Conservation (phyloP, 1,284 basidiomycete genomes). For the Cryptococcus wingfieldii region DNA sequence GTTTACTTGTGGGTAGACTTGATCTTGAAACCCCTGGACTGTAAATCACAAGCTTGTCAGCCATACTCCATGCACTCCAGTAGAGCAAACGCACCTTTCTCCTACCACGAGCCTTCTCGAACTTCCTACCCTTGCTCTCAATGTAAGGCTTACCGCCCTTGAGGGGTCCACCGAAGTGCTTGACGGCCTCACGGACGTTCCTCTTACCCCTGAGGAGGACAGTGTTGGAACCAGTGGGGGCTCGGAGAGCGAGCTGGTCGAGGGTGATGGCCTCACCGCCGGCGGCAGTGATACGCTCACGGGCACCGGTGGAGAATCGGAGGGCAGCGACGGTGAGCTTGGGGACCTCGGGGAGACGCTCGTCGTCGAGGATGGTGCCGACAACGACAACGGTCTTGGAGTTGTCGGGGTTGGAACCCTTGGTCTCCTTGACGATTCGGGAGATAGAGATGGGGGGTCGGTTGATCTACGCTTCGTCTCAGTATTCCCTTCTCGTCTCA, state of each 20-base stretch:
- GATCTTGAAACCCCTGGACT: conserved; percentile 51
- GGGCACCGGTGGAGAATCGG: conserved; percentile 87
- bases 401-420: conserved; percentile 62
- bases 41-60: neutral
- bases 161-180: conserved; percentile 75
- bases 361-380: conserved; percentile 93
- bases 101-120: conserved; percentile 74
- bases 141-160: conserved; percentile 56
- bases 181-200: conserved; percentile 88
- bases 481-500: neutral
- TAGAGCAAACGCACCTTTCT: conserved; percentile 55
- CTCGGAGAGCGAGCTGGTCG: conserved; percentile 91
- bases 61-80: neutral
- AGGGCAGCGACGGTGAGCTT: conserved; percentile 93
- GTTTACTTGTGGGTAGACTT: conserved; percentile 49
- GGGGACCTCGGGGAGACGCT: conserved; percentile 79
- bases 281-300: conserved; percentile 89
- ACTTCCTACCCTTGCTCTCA: conserved; percentile 90
- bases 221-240: conserved; percentile 94
- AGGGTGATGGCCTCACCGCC: conserved; percentile 94
- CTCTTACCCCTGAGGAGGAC: conserved; percentile 75
- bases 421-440: conserved; percentile 76
- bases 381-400: conserved; percentile 83
- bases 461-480: conserved; percentile 65
- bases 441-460: conserved; percentile 94